A percentile compares a stretch with the other conserved stretches of the same genome.
Conservation (phyloP, 345 rosid genomes). For the Camelina laxa region DNA sequence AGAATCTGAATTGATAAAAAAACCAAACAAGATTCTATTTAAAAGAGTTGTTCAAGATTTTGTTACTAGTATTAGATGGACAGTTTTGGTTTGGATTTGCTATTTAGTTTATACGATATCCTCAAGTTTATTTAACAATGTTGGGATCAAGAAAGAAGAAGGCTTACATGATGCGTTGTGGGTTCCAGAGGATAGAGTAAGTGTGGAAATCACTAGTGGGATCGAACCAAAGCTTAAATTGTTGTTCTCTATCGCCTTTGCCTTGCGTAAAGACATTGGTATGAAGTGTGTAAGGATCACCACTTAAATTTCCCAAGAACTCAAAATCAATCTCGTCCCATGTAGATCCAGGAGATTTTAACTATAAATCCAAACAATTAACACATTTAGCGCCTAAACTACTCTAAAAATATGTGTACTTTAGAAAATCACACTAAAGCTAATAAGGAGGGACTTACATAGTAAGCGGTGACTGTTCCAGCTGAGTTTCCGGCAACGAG, state of each 20-base stretch:
- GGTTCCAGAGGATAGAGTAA: constrained; percentile 70
- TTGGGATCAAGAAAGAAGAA: not conserved
- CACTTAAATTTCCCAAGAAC: constrained; percentile 66
- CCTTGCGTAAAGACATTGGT: constrained; percentile 65
- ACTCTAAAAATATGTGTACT: not conserved
- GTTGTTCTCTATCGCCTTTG: constrained; percentile 69
- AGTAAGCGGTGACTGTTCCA: constrained; percentile 65
- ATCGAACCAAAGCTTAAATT: constrained; percentile 70
- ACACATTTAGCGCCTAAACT: not conserved
- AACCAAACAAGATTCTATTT: not conserved
- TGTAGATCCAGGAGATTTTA: constrained; percentile 59
- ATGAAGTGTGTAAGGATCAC: constrained; percentile 70
- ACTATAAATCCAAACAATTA: constrained; percentile 34
- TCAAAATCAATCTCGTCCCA: constrained; percentile 80
- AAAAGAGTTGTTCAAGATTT: not conserved
- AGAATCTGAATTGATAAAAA: constrained; percentile 41
- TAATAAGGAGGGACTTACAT: constrained; percentile 40
- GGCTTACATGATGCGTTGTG: constrained; percentile 58
- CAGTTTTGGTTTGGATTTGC: no score
- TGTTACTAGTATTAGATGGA: no score
- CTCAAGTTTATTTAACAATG: not conserved
- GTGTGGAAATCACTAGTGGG: constrained; percentile 71
- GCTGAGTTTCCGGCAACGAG: constrained; percentile 67
- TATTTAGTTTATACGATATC: not conserved
- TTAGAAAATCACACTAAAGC: not conserved